Evolutionary conservation across 805 yeast genomes (phyloP).

Genomic region (Saccharomycopsis fodiens): DNA sequence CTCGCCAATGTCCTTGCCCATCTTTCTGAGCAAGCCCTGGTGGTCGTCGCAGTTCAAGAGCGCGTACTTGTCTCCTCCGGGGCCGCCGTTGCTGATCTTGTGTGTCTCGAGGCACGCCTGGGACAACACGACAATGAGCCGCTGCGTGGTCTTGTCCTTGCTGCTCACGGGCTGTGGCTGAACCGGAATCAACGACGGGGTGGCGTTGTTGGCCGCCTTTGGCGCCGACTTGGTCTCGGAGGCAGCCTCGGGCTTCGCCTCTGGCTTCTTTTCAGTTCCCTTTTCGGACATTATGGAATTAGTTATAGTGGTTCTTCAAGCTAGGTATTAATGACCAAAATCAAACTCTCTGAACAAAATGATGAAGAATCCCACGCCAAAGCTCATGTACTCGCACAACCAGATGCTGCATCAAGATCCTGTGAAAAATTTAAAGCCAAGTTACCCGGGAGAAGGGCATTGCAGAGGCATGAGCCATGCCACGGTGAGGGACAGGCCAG

Average conservation of each 20-base stretch:
- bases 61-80: slow-evolving; percentile 86
- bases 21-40: slow-evolving; percentile 87
- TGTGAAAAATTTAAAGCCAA: not conserved
- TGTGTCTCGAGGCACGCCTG: slow-evolving; percentile 96
- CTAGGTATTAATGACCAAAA: slow-evolving; percentile 41
- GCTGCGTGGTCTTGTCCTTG: slow-evolving; percentile 75
- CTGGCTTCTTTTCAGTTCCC: not conserved
- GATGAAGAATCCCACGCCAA: slow-evolving; percentile 16
- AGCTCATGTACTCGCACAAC: slow-evolving; percentile 7
- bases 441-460: not conserved
- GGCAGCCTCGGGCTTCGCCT: not conserved
- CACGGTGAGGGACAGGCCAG: too few relatives aligned
- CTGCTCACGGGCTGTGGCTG: slow-evolving; percentile 79
- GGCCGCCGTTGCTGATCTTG: slow-evolving; percentile 71
- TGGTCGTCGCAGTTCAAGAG: slow-evolving; percentile 96
- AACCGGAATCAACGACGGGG: slow-evolving; percentile 70
- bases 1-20: slow-evolving; percentile 96
- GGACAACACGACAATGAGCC: slow-evolving; percentile 89
- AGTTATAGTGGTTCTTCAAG: slow-evolving; percentile 39
- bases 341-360: slow-evolving; percentile 20
- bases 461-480: too few relatives aligned
- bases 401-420: too few relatives aligned
- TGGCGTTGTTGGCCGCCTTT: not conserved
- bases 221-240: too few relatives aligned
- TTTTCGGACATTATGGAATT: not conserved